phyloP scores from a whole-genome alignment of 2,329 filamentous ascomycete species.

The Cercospora nicotianae region DNA sequence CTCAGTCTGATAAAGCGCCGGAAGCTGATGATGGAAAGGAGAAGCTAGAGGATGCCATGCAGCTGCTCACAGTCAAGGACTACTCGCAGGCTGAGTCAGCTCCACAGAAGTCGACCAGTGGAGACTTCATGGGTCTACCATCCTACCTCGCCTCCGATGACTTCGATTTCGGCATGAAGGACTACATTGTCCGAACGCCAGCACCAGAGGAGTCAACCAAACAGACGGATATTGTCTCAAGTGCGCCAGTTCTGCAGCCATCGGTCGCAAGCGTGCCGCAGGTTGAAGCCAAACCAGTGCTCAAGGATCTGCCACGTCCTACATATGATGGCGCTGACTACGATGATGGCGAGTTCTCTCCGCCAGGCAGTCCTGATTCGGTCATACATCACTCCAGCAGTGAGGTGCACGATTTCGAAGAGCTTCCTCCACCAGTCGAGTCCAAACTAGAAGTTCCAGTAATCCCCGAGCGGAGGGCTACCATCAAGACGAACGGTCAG shows the following conservation, averaged over 20 bases:
- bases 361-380: slow-evolving; percentile 74
- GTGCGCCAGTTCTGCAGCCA: slow-evolving; percentile 29
- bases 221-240: slow-evolving; percentile 27
- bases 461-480: slow-evolving; percentile 80
- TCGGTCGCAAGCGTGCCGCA: slow-evolving; percentile 14
- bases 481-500: slow-evolving; percentile 81
- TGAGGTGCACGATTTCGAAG: slow-evolving; percentile 26
- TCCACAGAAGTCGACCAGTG: slow-evolving; percentile 21
- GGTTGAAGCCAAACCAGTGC: slow-evolving; percentile 24
- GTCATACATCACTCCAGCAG: slow-evolving; percentile 76
- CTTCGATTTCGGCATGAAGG: slow-evolving; percentile 56
- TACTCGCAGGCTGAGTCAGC: slow-evolving; percentile 34
- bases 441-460: slow-evolving; percentile 21
- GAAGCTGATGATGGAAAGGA: slow-evolving; percentile 34
- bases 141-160: slow-evolving; percentile 50
- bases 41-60: slow-evolving; percentile 38
- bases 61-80: slow-evolving; percentile 38
- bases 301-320: slow-evolving; percentile 28
- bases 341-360: slow-evolving; percentile 30
- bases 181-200: slow-evolving; percentile 54
- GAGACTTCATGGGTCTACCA: slow-evolving; percentile 36
- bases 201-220: slow-evolving; percentile 33
- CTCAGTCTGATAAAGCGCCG: slow-evolving; percentile 13
- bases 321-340: slow-evolving; percentile 25
- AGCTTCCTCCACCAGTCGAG: slow-evolving; percentile 20